These are phyloP conservation scores for Chlamydomonas sp. DNA, from an alignment of 139 green algal genomes.

Conservation along the genomic window DNA sequence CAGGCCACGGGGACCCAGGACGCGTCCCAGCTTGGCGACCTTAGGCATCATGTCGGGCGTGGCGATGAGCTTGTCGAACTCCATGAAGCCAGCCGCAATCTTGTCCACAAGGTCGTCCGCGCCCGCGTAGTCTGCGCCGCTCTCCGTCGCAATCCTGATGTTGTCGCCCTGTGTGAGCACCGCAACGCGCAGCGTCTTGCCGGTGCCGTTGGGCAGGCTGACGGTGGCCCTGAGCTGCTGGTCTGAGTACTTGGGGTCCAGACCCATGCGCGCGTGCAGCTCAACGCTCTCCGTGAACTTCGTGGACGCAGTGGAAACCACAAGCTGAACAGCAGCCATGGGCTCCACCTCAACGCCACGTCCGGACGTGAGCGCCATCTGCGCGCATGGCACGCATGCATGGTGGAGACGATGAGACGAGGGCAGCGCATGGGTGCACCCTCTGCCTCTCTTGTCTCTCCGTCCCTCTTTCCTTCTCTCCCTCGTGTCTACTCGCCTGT, in stretches of 20 bases:
- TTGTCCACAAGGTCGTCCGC: slow-evolving; percentile 90
- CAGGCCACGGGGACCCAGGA: slow-evolving; percentile 86
- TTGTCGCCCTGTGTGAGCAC: slow-evolving; percentile 86
- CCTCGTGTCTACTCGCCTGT: too few relatives aligned
- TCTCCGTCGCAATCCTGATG: slow-evolving; percentile 67
- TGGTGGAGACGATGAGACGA: too few relatives aligned
- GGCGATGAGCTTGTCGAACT: slow-evolving; percentile 98
- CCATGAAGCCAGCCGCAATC: slow-evolving; percentile 92
- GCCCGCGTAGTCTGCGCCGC: slow-evolving; percentile 86
- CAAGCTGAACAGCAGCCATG: slow-evolving; percentile 59
- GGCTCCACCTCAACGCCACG: slow-evolving; percentile 46
- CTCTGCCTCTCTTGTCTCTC: too few relatives aligned
- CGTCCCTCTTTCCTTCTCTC: too few relatives aligned
- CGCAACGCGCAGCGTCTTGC: slow-evolving; percentile 87
- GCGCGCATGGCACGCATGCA: too few relatives aligned
- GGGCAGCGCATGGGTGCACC: too few relatives aligned
- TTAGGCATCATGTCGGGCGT: slow-evolving; percentile 99
- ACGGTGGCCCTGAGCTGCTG: slow-evolving; percentile 98
- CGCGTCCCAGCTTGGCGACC: slow-evolving; percentile 91
- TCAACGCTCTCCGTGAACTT: slow-evolving; percentile 98
- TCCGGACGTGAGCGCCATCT: too few relatives aligned
- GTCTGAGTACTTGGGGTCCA: slow-evolving; percentile 92
- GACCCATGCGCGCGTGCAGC: slow-evolving; percentile 76
- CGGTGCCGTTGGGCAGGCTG: slow-evolving; percentile 85
- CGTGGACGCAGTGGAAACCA: slow-evolving; percentile 60